phyloP scores from a whole-genome alignment of 23 red algal species.

The Pyropia haitanensis region DNA sequence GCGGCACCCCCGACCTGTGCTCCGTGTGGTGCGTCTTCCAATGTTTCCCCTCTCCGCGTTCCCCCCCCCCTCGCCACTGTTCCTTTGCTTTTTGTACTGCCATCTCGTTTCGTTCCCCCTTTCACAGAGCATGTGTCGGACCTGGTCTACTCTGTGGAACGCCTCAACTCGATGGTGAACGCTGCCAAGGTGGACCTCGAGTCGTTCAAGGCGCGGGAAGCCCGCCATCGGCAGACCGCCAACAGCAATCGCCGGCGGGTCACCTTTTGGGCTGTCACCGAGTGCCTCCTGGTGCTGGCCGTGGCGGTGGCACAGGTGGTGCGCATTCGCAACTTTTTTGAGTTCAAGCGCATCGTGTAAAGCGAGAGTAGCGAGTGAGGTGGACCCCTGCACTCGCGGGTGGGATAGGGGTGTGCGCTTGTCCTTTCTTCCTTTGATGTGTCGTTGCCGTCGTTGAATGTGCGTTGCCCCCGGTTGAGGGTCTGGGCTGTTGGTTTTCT shows the following conservation, averaged over 20 bases:
- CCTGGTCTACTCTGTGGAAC: slow-evolving; percentile 76
- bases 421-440: no score
- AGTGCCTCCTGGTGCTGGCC: slow-evolving; percentile 47
- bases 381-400: no score
- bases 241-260: slow-evolving; percentile 62
- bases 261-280: slow-evolving; percentile 54
- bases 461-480: no score
- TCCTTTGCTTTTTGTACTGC: background rate
- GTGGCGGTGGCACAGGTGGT: slow-evolving; percentile 64
- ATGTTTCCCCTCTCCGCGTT: no score
- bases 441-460: no score
- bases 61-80: background rate
- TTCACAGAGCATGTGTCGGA: slow-evolving; percentile 61
- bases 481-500: no score
- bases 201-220: slow-evolving; percentile 67
- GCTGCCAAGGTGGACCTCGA: slow-evolving; percentile 64
- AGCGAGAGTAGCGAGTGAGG: no score
- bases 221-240: slow-evolving; percentile 50
- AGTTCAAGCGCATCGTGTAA: slow-evolving; percentile 65
- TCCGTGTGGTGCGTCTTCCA: no score
- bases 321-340: slow-evolving; percentile 79
- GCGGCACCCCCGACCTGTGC: no score
- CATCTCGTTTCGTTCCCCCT: background rate
- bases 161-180: slow-evolving; percentile 60
- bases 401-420: no score